Evolutionary conservation across 2,329 filamentous ascomycete genomes (phyloP).

Genomic region (Stenocarpella maydis): DNA sequence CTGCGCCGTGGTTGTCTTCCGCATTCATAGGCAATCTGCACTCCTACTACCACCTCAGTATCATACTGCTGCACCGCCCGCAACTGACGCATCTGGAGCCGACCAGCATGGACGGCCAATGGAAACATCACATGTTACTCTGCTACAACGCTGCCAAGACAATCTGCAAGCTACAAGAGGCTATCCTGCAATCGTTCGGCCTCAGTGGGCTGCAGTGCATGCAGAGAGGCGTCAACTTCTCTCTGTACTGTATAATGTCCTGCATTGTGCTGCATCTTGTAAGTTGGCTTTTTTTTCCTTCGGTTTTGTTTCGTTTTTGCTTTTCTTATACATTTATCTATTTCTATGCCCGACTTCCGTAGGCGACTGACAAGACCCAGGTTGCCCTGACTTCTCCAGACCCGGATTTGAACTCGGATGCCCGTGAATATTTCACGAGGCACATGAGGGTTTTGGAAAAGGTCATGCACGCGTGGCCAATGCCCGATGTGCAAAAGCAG

Average conservation of each 20-base stretch:
- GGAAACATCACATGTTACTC: conserved; percentile 88
- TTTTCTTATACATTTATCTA: too few relatives aligned
- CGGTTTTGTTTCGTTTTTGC: too few relatives aligned
- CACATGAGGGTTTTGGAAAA: conserved; percentile 94
- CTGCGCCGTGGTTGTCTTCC: conserved; percentile 83
- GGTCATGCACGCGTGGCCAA: conserved; percentile 83
- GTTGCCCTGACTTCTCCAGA: conserved; percentile 94
- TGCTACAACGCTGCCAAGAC: conserved; percentile 87
- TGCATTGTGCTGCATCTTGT: conserved; percentile 95
- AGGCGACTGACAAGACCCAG: conserved; percentile 54
- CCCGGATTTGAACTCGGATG: conserved; percentile 83
- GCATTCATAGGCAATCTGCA: conserved; percentile 91
- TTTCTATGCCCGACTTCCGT: conserved; percentile 19
- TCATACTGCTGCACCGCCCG: conserved; percentile 88
- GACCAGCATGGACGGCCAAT: conserved; percentile 73
- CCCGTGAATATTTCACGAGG: conserved; percentile 86
- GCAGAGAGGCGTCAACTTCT: conserved; percentile 93
- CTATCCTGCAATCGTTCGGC: conserved; percentile 78
- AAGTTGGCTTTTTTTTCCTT: too few relatives aligned
- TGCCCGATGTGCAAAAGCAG: conserved; percentile 89
- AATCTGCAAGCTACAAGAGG: conserved; percentile 87
- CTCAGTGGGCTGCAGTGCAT: conserved; percentile 86
- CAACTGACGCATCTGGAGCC: conserved; percentile 83
- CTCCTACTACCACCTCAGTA: conserved; percentile 84
- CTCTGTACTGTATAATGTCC: conserved; percentile 89